Conservation (phyloP, 2,329 filamentous ascomycete genomes). For the Diaporthe sp. region DNA sequence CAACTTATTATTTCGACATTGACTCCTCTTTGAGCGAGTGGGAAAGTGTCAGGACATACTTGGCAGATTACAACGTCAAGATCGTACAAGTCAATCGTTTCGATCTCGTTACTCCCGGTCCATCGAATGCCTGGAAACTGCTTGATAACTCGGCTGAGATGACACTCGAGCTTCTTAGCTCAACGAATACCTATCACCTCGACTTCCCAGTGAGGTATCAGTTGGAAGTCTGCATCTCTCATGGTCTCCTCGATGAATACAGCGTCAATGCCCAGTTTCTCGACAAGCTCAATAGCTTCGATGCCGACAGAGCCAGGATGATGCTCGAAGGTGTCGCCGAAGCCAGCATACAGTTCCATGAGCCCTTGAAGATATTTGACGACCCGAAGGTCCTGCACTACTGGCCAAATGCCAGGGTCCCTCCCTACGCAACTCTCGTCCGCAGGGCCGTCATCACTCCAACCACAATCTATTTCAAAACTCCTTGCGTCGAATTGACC, state of each 20-base stretch:
- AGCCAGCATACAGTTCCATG: slow-evolving; percentile 70
- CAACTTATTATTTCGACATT: slow-evolving; percentile 65
- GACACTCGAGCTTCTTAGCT: slow-evolving; percentile 49
- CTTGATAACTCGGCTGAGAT: slow-evolving; percentile 26
- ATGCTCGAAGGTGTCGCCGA: slow-evolving; percentile 83
- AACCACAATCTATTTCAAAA: slow-evolving; percentile 82
- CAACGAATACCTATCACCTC: slow-evolving; percentile 60
- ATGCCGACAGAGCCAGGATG: slow-evolving; percentile 67
- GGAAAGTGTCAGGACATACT: slow-evolving; percentile 61
- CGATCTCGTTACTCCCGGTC: slow-evolving; percentile 28
- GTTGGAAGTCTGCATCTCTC: slow-evolving; percentile 92
- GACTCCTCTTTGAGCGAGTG: slow-evolving; percentile 51
- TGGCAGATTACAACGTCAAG: slow-evolving; percentile 81
- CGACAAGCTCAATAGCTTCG: slow-evolving; percentile 64
- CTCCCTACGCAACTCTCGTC: slow-evolving; percentile 80
- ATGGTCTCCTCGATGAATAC: slow-evolving; percentile 81
- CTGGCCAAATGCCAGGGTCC: slow-evolving; percentile 65
- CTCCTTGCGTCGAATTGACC: slow-evolving; percentile 85
- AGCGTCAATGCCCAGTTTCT: slow-evolving; percentile 79
- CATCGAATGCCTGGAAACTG: slow-evolving; percentile 35
- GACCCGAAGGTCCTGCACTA: slow-evolving; percentile 64
- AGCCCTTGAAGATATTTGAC: slow-evolving; percentile 81
- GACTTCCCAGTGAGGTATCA: slow-evolving; percentile 87
- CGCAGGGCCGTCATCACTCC: slow-evolving; percentile 87
- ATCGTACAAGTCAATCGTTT: slow-evolving; percentile 43